Base-by-base conservation (phyloP, 176 grass and related monocot species). In the Panicum miliaceum region DNA sequence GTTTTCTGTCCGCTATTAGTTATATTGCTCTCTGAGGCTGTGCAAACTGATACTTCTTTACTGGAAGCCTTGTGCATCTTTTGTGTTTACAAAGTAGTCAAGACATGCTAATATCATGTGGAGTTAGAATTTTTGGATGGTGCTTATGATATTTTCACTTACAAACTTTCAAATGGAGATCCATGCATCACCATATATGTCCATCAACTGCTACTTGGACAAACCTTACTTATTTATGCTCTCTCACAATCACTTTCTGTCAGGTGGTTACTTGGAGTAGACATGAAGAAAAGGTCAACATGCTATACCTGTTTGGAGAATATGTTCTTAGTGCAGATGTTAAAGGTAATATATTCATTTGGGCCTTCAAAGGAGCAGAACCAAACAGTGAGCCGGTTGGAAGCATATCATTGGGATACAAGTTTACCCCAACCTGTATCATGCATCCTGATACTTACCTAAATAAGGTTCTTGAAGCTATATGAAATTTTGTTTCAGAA, bases 361-460 rank as follows among this genome's bases (percentile, higher is more conserved):
- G 96, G 96, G 74, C 89, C 41, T 98, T 98, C 66, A 96, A 68
- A 89, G 93, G 93, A 83, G 81, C 84, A 27, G 81, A 84, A 35
- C 46, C 56, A 88, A 89, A 87, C 62, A 84, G 54, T 90, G 96
- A 98, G 71, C 96, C 96, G 73, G 80, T 95, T 81, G 88, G 87
- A 36, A 90, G 90, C 83, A 89, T 98, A 87, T 85, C 87, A 52
- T 62, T 96, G 64, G 91, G 92, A 81, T 80, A 88, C 46, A 93
- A 89, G 18, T 96, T 95, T 68, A 85, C 88, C 25, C 96, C 96
- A 64, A 94, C 88, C 57, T 96, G 96, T 79, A 83, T 96, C 63
- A 88, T 92, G 83, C 96, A 98, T 89, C 96, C 96, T 13, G 96
- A 98, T 92, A 95, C 96, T 89, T 98, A 98, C 52, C 88, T 98